These are phyloP conservation scores for Chytridiales sp. DNA, from an alignment of 371 early-diverging fungal genomes.

Conservation along the genomic window DNA sequence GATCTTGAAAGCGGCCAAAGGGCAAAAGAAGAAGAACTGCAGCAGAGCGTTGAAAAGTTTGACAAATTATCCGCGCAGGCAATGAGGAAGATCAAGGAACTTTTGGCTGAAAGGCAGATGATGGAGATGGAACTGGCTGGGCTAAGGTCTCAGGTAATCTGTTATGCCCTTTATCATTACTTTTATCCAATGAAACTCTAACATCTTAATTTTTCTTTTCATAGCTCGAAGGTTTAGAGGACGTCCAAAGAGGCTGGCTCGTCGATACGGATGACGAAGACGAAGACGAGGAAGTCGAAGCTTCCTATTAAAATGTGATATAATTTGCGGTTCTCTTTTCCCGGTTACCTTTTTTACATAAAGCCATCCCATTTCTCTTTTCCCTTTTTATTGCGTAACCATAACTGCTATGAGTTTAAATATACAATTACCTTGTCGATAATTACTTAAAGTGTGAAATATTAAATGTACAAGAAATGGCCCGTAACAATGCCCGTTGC, in stretches of 20 bases:
- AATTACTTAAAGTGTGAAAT: too few relatives aligned
- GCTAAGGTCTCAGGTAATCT: slow-evolving; percentile 39
- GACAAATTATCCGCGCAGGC: slow-evolving; percentile 39
- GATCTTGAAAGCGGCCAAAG: slow-evolving; percentile 18
- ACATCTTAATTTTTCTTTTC: background rate
- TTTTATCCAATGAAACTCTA: background rate
- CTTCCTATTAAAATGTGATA: background rate
- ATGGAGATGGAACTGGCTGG: slow-evolving; percentile 39
- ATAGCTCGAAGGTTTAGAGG: slow-evolving; percentile 14
- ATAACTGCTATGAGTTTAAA: too few relatives aligned
- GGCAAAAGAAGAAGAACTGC: slow-evolving; percentile 10
- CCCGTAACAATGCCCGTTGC: too few relatives aligned
- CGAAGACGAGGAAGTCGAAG: background rate
- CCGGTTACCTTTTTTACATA: background rate
- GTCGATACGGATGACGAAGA: slow-evolving; percentile 3
- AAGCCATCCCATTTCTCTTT: background rate
- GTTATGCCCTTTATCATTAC: background rate
- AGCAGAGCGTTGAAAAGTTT: slow-evolving; percentile 35
- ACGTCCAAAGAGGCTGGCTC: background rate
- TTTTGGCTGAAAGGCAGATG: slow-evolving; percentile 38
- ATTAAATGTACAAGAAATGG: too few relatives aligned
- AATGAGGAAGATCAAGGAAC: slow-evolving; percentile 47
- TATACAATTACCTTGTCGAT: too few relatives aligned
- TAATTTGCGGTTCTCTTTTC: background rate
- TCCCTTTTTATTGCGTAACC: too few relatives aligned